phyloP scores from a whole-genome alignment of 2,329 filamentous ascomycete species.

The Alternaria sp. region DNA sequence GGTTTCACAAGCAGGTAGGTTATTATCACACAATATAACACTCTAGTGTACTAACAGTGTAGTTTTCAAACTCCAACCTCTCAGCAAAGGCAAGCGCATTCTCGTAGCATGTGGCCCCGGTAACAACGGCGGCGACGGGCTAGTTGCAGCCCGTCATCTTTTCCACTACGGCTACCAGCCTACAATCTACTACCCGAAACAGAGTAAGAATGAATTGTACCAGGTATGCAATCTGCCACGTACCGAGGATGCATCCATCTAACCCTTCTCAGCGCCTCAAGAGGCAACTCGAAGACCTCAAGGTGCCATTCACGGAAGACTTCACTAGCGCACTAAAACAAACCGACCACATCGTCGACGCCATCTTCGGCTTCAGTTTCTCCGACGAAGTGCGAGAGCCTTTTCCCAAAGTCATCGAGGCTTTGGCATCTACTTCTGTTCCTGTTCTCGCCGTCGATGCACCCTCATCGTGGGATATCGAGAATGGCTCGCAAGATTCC shows the following conservation, averaged over 20 bases:
- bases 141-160: constrained; percentile 92
- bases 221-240: constrained; percentile 63
- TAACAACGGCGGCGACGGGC: constrained; percentile 83
- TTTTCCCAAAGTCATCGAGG: constrained; percentile 81
- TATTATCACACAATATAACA: rapidly evolving
- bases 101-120: constrained; percentile 91
- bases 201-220: constrained; percentile 88
- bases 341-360: constrained; percentile 85
- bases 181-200: constrained; percentile 90
- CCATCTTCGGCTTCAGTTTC: constrained; percentile 97
- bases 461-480: constrained; percentile 94
- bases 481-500: constrained; percentile 78
- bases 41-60: not conserved
- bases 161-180: constrained; percentile 91
- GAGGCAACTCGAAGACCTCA: constrained; percentile 83
- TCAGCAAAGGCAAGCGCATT: constrained; percentile 72
- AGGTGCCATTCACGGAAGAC: constrained; percentile 83
- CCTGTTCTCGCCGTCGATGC: constrained; percentile 91
- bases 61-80: constrained; percentile 87
- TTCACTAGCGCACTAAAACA: constrained; percentile 72
- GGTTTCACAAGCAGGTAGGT: constrained; percentile 82
- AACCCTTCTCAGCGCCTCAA: constrained; percentile 69
- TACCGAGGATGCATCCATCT: not conserved
- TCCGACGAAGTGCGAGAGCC: constrained; percentile 91
- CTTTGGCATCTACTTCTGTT: constrained; percentile 74